Evolutionary conservation across 306 rosid genomes (phyloP).

Genomic region (Fragaria iinumae): DNA sequence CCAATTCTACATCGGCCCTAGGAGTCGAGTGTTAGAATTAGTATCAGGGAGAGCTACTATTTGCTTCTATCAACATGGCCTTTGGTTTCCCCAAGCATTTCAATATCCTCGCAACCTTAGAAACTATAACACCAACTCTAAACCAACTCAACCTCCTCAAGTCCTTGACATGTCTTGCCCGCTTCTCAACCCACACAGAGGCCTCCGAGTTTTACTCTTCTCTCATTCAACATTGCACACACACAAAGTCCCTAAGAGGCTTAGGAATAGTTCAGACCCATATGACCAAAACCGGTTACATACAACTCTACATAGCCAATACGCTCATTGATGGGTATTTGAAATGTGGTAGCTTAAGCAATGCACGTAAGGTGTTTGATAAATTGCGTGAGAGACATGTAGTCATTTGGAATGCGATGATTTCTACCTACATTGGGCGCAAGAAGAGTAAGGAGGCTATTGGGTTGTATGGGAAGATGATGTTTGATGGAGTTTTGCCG

Average conservation of each 20-base stretch:
- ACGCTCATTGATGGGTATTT: slow-evolving; percentile 51
- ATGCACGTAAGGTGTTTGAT: slow-evolving; percentile 60
- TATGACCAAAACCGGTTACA: slow-evolving; percentile 39
- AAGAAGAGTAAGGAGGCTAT: slow-evolving; percentile 48
- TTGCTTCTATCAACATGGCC: not conserved
- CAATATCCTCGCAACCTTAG: not conserved
- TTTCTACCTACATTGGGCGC: slow-evolving; percentile 40
- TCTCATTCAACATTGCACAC: slow-evolving; percentile 37
- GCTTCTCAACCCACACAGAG: slow-evolving; percentile 14
- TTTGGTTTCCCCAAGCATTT: not conserved
- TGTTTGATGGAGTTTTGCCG: slow-evolving; percentile 49
- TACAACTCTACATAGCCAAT: slow-evolving; percentile 32
- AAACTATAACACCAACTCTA: not conserved
- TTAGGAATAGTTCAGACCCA: slow-evolving; percentile 42
- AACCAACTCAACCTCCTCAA: slow-evolving; percentile 12
- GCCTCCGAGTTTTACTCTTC: slow-evolving; percentile 35
- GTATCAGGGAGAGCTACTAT: not conserved
- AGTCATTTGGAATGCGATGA: slow-evolving; percentile 60
- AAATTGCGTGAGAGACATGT: slow-evolving; percentile 49
- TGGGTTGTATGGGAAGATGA: slow-evolving; percentile 45
- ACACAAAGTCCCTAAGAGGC: slow-evolving; percentile 34
- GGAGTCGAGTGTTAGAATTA: not conserved
- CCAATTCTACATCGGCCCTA: too few relatives aligned
- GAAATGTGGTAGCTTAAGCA: slow-evolving; percentile 43
- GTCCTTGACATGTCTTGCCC: slow-evolving; percentile 7